phyloP scores from a whole-genome alignment of 768 basidiomycete genomes.

The Mycena indigotica region DNA sequence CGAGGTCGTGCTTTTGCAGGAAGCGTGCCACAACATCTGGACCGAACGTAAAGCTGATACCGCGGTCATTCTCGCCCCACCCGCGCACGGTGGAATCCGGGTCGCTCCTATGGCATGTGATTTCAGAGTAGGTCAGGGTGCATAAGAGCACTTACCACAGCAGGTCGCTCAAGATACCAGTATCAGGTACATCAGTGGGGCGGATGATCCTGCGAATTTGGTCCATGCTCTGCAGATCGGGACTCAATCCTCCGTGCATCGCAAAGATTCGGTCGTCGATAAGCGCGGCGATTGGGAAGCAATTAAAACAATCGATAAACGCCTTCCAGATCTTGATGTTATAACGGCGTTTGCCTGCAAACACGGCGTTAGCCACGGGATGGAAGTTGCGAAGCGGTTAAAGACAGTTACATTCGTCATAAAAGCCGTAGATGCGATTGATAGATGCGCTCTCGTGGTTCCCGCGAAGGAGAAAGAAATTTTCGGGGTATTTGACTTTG shows the following conservation, averaged over 20 bases:
- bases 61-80: constrained; percentile 98
- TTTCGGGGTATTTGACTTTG: constrained; percentile 6
- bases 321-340: constrained; percentile 99
- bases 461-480: constrained; percentile 7
- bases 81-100: constrained; percentile 99
- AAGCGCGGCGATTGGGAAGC: constrained; percentile 96
- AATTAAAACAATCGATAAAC: constrained; percentile 99
- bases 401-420: constrained; percentile 11
- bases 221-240: constrained; percentile 98
- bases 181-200: constrained; percentile 98
- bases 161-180: constrained; percentile 76
- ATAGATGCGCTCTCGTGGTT: constrained; percentile 15
- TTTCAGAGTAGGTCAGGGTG: neutral
- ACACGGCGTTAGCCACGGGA: too few relatives aligned
- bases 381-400: too few relatives aligned
- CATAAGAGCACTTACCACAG: constrained; percentile 62
- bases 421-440: constrained; percentile 13
- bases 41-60: constrained; percentile 97
- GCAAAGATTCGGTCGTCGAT: constrained; percentile 99
- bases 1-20: constrained; percentile 99
- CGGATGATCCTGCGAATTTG: constrained; percentile 99
- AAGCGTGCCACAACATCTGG: constrained; percentile 97
- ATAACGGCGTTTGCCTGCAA: constrained; percentile 96
- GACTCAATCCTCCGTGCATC: constrained; percentile 97
- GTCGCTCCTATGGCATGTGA: constrained; percentile 50